phyloP scores from a whole-genome alignment of 345 rosid species.

The Carallia pectinifolia region DNA sequence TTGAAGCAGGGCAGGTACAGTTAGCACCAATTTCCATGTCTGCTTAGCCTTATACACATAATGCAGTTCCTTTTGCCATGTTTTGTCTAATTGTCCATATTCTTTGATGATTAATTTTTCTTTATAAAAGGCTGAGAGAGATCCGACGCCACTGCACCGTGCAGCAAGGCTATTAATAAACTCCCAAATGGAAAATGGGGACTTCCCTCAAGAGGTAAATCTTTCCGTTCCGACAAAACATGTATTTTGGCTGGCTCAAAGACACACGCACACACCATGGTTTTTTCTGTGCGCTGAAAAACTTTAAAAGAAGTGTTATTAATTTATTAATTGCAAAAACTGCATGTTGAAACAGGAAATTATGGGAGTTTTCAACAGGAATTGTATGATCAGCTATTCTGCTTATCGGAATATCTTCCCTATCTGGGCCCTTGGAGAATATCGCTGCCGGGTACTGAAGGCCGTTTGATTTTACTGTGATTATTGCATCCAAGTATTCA shows the following conservation, averaged over 20 bases:
- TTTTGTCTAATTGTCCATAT: not conserved
- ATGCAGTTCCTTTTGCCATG: too few species aligned
- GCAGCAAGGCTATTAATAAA: slow-evolving; percentile 29
- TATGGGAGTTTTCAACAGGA: slow-evolving; percentile 19
- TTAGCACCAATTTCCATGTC: not conserved
- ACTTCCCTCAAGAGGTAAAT: slow-evolving; percentile 34
- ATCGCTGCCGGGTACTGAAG: slow-evolving; percentile 14
- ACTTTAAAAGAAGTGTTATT: not conserved
- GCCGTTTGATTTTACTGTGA: not conserved
- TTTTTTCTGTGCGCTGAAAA: too few species aligned
- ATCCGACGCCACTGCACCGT: slow-evolving; percentile 25
- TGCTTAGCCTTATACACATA: too few species aligned
- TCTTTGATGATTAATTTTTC: not conserved
- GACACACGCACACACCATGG: too few species aligned
- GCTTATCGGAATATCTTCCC: slow-evolving; percentile 20
- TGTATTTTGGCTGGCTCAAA: too few species aligned
- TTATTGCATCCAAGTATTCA: too few species aligned
- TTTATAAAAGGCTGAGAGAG: slow-evolving; percentile 17
- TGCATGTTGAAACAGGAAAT: slow-evolving; percentile 10
- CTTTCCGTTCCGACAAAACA: not conserved
- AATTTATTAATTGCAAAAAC: not conserved
- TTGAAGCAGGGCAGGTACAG: slow-evolving; percentile 63
- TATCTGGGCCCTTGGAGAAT: slow-evolving; percentile 24
- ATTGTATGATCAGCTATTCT: slow-evolving; percentile 19
- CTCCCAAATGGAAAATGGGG: slow-evolving; percentile 33